Evolutionary conservation across 768 basidiomycete genomes (phyloP), one percentile per base, ranked within the genome.

Genomic region (Exidia glandulosa): DNA sequence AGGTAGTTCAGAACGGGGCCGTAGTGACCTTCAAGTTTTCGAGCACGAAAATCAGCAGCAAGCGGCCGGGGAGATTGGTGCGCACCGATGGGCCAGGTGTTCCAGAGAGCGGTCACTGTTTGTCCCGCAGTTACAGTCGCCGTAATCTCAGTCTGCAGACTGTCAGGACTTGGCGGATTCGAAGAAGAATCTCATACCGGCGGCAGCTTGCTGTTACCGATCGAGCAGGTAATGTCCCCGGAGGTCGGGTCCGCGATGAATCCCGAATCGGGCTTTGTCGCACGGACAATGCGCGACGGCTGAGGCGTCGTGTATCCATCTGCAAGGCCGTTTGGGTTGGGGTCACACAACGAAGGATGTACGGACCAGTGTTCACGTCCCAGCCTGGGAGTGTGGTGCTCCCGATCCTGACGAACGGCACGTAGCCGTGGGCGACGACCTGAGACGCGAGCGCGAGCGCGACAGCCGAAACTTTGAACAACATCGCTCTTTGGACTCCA

Each of bases 141-240:
- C 23, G 55, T 48, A 25, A 62, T 59, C 13, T 41, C 27, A 13
- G 41, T 47, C 55, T 56, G 52, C 19, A 19, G 12, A 23, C 32
- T 30, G 10, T 57, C 25, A 57, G 32, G n/a, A 41, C 16, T 12
- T 55, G 52, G 12, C 52, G 29, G 27, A n/a, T 12, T 12, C 12
- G 52, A 30, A 55, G 52, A 55, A 41, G n/a, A 12, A 41, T 32
- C 19, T 13, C 48, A 29, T n/a, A 41, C 59, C 10, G 59, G 37
- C n/a, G 59, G 59, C 31, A 57, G 57, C 12, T 58, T 37, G n/a
- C 45, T 45, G 37, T 58, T 58, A 2, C 60, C 60, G 19, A 60
- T 57, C 12, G 60, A 60, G 56, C 60, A 60, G 16, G 60, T 60
- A 32, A 60, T 60, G 36, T 57, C 54, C 14, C 32, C 32, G 13